Conservation (phyloP, 208 protist species). For the Acanthamoeba triangularis region DNA sequence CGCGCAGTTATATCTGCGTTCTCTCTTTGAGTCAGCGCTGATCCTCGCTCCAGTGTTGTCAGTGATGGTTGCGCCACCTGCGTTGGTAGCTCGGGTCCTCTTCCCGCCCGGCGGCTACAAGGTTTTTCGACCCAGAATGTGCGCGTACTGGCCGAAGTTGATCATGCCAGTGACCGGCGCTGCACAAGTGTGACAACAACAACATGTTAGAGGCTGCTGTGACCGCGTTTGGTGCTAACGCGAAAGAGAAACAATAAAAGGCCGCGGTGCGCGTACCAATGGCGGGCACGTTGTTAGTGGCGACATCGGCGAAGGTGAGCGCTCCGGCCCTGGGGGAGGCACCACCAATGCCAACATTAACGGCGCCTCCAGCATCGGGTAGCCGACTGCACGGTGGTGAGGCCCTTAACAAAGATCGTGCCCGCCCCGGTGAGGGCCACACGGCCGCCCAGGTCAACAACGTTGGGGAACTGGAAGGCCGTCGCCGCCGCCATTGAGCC, state of each 20-base stretch:
- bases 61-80: too few relatives aligned
- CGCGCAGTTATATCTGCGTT: too few relatives aligned
- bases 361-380: background rate
- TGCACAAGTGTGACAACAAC: background rate
- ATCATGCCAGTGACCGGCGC: background rate
- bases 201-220: background rate
- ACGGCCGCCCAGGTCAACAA: background rate
- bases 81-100: too few relatives aligned
- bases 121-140: too few relatives aligned
- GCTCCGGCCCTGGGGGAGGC: background rate
- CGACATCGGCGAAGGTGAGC: constrained; percentile 49
- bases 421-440: background rate
- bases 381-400: background rate
- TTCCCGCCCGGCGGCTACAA: too few relatives aligned
- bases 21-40: too few relatives aligned
- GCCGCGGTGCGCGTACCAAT: background rate
- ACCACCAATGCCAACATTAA: background rate
- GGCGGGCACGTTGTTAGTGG: background rate
- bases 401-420: background rate
- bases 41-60: too few relatives aligned
- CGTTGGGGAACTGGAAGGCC: background rate
- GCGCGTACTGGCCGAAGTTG: constrained; percentile 57
- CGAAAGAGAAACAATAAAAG: background rate
- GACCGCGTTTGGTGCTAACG: too few relatives aligned
- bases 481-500: too few relatives aligned